These are phyloP conservation scores for Trichomonascus vanleenenianus DNA, from an alignment of 805 yeast species.

Conservation along the genomic window DNA sequence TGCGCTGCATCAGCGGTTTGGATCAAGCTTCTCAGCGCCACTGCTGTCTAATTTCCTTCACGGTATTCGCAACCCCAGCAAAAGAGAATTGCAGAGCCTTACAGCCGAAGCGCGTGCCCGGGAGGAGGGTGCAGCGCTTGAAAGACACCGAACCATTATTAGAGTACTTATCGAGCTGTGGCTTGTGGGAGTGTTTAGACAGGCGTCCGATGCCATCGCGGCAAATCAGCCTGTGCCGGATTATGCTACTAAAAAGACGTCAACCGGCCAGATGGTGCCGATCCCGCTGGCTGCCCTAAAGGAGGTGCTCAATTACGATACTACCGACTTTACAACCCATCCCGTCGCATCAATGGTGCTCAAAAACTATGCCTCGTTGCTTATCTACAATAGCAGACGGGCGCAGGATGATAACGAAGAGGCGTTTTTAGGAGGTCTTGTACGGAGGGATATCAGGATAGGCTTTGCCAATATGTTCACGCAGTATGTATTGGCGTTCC, in stretches of 20 bases:
- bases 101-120: slow-evolving; percentile 31
- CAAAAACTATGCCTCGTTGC: slow-evolving; percentile 47
- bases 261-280: slow-evolving; percentile 26
- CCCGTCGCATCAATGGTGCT: slow-evolving; percentile 31
- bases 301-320: slow-evolving; percentile 38
- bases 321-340: slow-evolving; percentile 17
- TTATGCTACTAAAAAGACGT: slow-evolving; percentile 29
- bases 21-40: slow-evolving; percentile 41
- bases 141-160: slow-evolving; percentile 40
- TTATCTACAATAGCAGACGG: slow-evolving; percentile 2
- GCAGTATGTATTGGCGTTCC: slow-evolving; percentile 43
- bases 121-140: slow-evolving; percentile 36
- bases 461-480: slow-evolving; percentile 32
- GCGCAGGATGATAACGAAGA: not conserved
- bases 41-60: slow-evolving; percentile 33
- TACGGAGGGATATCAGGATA: slow-evolving; percentile 18
- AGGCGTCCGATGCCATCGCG: slow-evolving; percentile 35
- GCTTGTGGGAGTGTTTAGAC: slow-evolving; percentile 47
- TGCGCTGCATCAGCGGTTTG: slow-evolving; percentile 71
- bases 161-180: slow-evolving; percentile 52
- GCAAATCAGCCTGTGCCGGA: slow-evolving; percentile 32
- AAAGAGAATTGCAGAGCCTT: slow-evolving; percentile 14
- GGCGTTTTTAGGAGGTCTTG: slow-evolving; percentile 33
- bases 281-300: slow-evolving; percentile 37
- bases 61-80: slow-evolving; percentile 20